These are phyloP conservation scores for Blastobotrys illinoisensis DNA, from an alignment of 1,139 yeast genomes.

Conservation along the genomic window DNA sequence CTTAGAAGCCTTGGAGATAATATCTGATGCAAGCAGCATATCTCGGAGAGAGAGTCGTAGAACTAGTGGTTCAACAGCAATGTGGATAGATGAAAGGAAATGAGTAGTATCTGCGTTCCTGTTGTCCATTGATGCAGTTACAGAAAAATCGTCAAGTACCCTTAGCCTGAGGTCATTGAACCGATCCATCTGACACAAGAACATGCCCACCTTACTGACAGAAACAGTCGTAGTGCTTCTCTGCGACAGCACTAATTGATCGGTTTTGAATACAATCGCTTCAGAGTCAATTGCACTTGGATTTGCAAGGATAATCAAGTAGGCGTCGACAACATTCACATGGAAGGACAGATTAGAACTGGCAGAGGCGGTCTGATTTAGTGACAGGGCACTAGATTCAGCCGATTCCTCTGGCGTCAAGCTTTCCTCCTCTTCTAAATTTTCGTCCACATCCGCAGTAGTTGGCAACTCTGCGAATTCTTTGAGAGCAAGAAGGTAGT, in stretches of 20 bases:
- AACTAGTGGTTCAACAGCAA: conserved; percentile 74
- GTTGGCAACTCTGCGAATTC: conserved; percentile 49
- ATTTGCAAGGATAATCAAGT: conserved; percentile 75
- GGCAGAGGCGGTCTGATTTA: background rate
- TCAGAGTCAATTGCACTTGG: conserved; percentile 66
- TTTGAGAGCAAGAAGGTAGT: conserved; percentile 74
- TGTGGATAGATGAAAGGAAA: conserved; percentile 57
- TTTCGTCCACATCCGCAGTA: conserved; percentile 15
- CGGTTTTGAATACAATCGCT: conserved; percentile 86
- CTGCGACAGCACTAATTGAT: conserved; percentile 67
- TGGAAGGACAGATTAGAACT: conserved; percentile 45
- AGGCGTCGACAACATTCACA: conserved; percentile 70
- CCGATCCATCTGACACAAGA: conserved; percentile 68
- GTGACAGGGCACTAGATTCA: conserved; percentile 1
- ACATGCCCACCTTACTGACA: conserved; percentile 81
- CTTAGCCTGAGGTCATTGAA: conserved; percentile 57
- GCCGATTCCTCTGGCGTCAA: conserved; percentile 6
- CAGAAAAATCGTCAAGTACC: conserved; percentile 82
- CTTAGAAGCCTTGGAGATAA: conserved; percentile 66
- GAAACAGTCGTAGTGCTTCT: conserved; percentile 60
- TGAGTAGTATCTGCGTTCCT: conserved; percentile 57
- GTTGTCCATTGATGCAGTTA: conserved; percentile 68
- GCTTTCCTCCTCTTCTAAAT: conserved; percentile 12
- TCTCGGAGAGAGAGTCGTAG: conserved; percentile 83
- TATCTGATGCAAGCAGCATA: conserved; percentile 69